A percentile compares a stretch with the other conserved stretches of the same genome.
These are phyloP conservation scores for Hagleromyces aurorensis DNA, from an alignment of 805 yeast species.

Conservation along the genomic window DNA sequence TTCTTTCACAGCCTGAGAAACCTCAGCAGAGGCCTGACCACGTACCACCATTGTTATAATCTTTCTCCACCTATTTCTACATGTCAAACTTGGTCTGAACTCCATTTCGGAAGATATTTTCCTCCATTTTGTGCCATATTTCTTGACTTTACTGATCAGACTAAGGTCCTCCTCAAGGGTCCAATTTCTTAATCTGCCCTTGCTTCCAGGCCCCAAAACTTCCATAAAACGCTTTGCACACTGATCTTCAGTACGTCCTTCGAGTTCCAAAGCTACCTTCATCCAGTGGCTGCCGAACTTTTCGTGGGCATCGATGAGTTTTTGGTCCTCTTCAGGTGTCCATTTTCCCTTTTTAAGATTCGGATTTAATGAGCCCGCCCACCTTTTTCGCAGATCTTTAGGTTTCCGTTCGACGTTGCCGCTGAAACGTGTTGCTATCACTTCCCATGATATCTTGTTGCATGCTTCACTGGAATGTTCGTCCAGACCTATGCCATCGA, in stretches of 20 bases:
- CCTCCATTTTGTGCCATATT: slow-evolving; percentile 84
- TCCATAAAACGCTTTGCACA: slow-evolving; percentile 88
- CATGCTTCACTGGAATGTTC: slow-evolving; percentile 27
- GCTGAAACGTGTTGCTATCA: slow-evolving; percentile 39
- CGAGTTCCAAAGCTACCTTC: slow-evolving; percentile 64
- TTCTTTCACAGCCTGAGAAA: slow-evolving; percentile 52
- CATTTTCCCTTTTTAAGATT: slow-evolving; percentile 75
- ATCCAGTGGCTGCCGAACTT: slow-evolving; percentile 81
- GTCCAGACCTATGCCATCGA: slow-evolving; percentile 22
- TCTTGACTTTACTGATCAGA: slow-evolving; percentile 58
- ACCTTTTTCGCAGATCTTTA: slow-evolving; percentile 79
- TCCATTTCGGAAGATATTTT: slow-evolving; percentile 62
- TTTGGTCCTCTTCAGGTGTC: slow-evolving; percentile 73
- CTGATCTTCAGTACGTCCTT: slow-evolving; percentile 89
- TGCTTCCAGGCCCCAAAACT: slow-evolving; percentile 74
- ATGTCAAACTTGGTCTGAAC: slow-evolving; percentile 80
- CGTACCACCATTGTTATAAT: slow-evolving; percentile 68
- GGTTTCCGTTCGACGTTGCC: slow-evolving; percentile 52
- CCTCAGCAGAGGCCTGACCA: slow-evolving; percentile 49
- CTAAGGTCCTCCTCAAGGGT: slow-evolving; percentile 62
- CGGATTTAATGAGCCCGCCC: slow-evolving; percentile 84
- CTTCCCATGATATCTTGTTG: slow-evolving; percentile 52
- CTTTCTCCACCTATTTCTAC: slow-evolving; percentile 90
- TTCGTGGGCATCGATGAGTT: slow-evolving; percentile 53
- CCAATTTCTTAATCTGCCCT: slow-evolving; percentile 77